Evolutionary conservation across 116 monocot species (phyloP), one percentile per base, ranked within the genome.

Genomic region (Posidonia oceanica): DNA sequence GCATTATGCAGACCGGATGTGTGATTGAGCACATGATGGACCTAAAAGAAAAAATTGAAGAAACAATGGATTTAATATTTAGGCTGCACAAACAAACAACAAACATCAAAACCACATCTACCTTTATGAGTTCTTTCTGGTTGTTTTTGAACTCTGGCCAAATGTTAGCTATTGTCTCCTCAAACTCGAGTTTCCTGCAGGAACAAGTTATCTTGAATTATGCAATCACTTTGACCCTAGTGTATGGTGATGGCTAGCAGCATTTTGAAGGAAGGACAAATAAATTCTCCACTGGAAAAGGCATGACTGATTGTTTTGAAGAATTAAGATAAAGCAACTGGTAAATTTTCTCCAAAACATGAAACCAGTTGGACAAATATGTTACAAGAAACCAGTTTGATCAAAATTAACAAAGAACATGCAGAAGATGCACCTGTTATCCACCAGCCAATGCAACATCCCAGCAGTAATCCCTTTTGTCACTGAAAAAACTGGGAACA

Each of bases 401-500:
- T n/a, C 15, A 42, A 37, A 40, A 65, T 15, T 41, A 41, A n/a
- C 41, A n/a, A 44, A 16, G 40, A 39, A 41, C 29, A 65, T 16
- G n/a, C 39, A 68, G 11, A 44, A 38, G 64, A 17, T 61, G 60
- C 75, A 96, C 96, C 87, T 79, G 37, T 89, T 85, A 67, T 98
- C 98, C 72, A 84, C 88, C 61, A 98, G 87, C 90, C 90, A 98
- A 77, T 98, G 98, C n/a, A 98, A 74, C 82, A 98, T 78, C 54
- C 90, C 93, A 44, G 98, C 82, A 23, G 98, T 90, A 55, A 98
- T 82, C 15, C 98, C 98, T 70, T 98, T 98, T 38, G 98, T 98
- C 42, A 72, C 90, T 42, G 98, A 98, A 70, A 98, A 98, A 75
- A 98, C 93, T 56, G 93, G 89, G 77, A 93, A 98, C 60, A 98